Evolutionary conservation across 2,329 filamentous ascomycete genomes (phyloP), one percentile per base, ranked within the genome.

Genomic region (Clonostachys rosea): DNA sequence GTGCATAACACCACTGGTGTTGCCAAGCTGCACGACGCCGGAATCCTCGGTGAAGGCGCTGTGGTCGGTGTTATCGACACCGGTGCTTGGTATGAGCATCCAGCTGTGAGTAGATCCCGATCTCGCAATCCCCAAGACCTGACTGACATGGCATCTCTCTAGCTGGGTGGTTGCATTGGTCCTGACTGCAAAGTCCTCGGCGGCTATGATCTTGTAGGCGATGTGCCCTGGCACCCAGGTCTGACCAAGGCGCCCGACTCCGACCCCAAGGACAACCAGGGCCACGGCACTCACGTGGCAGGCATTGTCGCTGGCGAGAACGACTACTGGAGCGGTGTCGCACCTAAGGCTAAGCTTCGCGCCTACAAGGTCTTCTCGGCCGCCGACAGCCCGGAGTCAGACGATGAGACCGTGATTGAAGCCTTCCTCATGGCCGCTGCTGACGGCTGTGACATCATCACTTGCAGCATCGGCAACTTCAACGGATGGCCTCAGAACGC

Each of bases 351-450:
- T 1, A 59, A 50, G 0, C 45, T 63, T 2, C 52, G 53, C 36
- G 54, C 54, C 3, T 64, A 64, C 51, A 62, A 61, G 40, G 60
- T 62, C 18, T 56, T 62, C 14, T 12, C 24, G 10, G 43, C 42
- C 35, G 49, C 47, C 9, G 49, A 57, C 35, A 52, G 53, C 12
- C 35, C 47, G 10, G 30, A 44, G 41, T 47, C 56, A 8, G 52
- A 57, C 44, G 55, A 60, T 13, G 61, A 56, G 39, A 59, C 54
- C 9, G 42, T 68, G 18, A 64, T 70, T 8, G 63, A 63, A 6
- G 61, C 60, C 2, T 68, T 66, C 45, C 55, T 69, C 6, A 49
- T 47, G 39, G 67, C 67, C 46, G 58, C 50, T 34, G 37, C 20
- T 44, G 35, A 18, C 6, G 37, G 49, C 44, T 48, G 51, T 16